Percentiles rank a stretch among this genome's conserved stretches.
Evolutionary conservation across 225 moss, liverwort and hornwort species (phyloP).

Genomic region (Physcomitrium patens): DNA sequence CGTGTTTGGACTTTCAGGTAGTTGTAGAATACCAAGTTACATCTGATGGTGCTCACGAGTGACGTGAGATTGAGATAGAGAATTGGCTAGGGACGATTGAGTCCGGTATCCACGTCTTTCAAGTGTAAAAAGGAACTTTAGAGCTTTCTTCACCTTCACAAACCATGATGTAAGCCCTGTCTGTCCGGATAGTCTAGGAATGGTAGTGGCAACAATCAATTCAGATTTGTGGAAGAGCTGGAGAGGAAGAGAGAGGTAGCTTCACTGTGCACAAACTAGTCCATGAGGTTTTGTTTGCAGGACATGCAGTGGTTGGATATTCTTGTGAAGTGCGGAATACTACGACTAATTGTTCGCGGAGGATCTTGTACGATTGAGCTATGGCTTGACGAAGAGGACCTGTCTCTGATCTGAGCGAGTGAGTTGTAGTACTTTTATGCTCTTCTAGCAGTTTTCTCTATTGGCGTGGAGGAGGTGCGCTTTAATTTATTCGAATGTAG

Average conservation of each 20-base stretch:
- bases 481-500: no score
- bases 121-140: constrained; percentile 30
- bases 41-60: constrained; percentile 22
- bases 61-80: constrained; percentile 23
- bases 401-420: not conserved
- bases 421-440: not conserved
- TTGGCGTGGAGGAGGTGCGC: no score
- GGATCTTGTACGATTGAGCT: not conserved
- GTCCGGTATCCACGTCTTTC: constrained; percentile 27
- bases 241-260: not conserved
- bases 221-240: constrained; percentile 1
- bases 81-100: not conserved
- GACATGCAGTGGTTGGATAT: not conserved
- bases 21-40: constrained; percentile 45
- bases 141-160: constrained; percentile 11
- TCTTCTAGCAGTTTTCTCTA: no score
- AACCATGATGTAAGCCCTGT: constrained; percentile 10
- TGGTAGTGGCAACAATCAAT: constrained; percentile 11
- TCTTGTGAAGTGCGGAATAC: not conserved
- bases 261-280: constrained; percentile 15
- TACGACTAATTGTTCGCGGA: not conserved
- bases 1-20: constrained; percentile 39
- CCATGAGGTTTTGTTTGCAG: not conserved
- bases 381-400: no score
- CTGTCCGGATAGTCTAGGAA: constrained; percentile 19